Base-by-base conservation (phyloP, 1,284 basidiomycete species). In the Entoloma clypeatum region DNA sequence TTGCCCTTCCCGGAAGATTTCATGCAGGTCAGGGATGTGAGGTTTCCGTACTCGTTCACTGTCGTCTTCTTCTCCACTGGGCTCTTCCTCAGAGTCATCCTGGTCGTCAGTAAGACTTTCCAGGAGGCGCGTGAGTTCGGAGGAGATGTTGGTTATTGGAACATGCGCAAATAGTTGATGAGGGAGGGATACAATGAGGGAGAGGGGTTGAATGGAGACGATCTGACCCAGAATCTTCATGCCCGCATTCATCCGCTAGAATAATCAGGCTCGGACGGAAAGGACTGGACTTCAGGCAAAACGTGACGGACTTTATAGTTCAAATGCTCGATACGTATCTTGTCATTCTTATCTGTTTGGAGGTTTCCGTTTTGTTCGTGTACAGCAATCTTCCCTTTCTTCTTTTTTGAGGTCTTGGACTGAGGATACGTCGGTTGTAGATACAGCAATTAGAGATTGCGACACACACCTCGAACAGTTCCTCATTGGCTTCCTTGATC, bases 161-260 rank as follows among this genome's bases (percentile, higher is more conserved):
- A 99, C 75, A 64, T 99, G 94, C 3, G 81, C 96, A 50, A 93
- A 79, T 29, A 99, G 79, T 68, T 99, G 95, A 60, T 94, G 91
- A 16, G 96, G 95, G 16, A 99, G 74, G 5, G 94, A 97, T 17
- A 99, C 72, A 43, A 99, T 79, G 30, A 99, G 75, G 33, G 91
- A 90, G 17, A 99, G 79, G 3, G 95, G 91, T 49, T 92, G 81
- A 34, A 99, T 77, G 10, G 87, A 82, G 51, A 92, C 76, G 36
- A 99, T 77, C 63, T 92, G 88, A 23, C 84, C 86, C 23, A 99
- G 72, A 13, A 98, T 74, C 57, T 86, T 89, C 71, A 92, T 92
- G 24, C 94, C 95, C 23, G 83, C 71, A 25, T 75, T 66, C 6
- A 98, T 72, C 51, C 93, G 82, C 91, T 94, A 51, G 49, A 35